A percentile compares a stretch with the other conserved stretches of the same genome.
phyloP scores from a whole-genome alignment of 768 basidiomycete genomes.

The Lentinula lateritia region DNA sequence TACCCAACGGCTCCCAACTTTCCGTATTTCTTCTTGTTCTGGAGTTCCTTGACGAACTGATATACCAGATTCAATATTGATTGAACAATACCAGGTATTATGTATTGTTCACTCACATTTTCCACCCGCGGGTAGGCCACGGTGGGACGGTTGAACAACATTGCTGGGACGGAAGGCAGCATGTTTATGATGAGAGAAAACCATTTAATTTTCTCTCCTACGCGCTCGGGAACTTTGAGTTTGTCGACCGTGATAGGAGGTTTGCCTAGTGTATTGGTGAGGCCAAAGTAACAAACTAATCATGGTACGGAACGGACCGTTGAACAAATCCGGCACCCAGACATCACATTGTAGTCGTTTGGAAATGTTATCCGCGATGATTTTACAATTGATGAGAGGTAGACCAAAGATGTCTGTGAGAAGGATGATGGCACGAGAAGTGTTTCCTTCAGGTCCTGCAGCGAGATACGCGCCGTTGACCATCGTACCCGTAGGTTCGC shows the following conservation, averaged over 20 bases:
- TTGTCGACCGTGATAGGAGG: slow-evolving; percentile 22
- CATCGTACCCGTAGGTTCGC: slow-evolving; percentile 39
- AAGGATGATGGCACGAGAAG: slow-evolving; percentile 39
- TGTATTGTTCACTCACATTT: slow-evolving; percentile 17
- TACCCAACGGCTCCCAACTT: slow-evolving; percentile 41
- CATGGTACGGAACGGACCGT: slow-evolving; percentile 28
- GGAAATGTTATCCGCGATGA: slow-evolving; percentile 52
- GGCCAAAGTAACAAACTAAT: not conserved
- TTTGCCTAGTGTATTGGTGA: slow-evolving; percentile 15
- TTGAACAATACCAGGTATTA: not conserved
- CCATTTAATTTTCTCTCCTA: slow-evolving; percentile 25
- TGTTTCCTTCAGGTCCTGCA: slow-evolving; percentile 22
- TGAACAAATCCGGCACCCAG: slow-evolving; percentile 59
- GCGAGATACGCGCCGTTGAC: slow-evolving; percentile 39
- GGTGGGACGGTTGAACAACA: slow-evolving; percentile 27
- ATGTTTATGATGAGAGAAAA: slow-evolving; percentile 16
- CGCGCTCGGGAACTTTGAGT: slow-evolving; percentile 21
- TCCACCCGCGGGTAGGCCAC: slow-evolving; percentile 24
- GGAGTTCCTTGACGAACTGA: slow-evolving; percentile 32
- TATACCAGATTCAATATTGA: not conserved
- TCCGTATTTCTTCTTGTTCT: slow-evolving; percentile 33
- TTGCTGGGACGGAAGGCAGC: slow-evolving; percentile 20
- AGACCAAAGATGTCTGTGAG: slow-evolving; percentile 57
- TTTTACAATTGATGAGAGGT: slow-evolving; percentile 43
- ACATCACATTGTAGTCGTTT: slow-evolving; percentile 49